Evolutionary conservation across 2,329 filamentous ascomycete genomes (phyloP), one percentile per base, ranked within the genome.

Genomic region (Claviceps monticola): DNA sequence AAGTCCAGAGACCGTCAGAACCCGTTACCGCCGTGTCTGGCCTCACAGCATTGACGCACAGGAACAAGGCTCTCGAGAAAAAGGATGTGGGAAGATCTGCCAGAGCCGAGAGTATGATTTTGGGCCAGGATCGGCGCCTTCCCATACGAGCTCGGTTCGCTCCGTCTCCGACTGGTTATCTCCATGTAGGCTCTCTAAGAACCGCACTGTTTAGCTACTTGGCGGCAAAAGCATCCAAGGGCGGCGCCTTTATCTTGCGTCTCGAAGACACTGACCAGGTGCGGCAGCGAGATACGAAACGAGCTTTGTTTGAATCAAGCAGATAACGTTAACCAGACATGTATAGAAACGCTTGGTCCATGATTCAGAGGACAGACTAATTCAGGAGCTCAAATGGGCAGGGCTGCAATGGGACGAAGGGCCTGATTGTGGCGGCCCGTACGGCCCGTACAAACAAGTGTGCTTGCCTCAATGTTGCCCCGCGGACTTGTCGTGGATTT

Each of bases 181-280:
- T 98, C 23, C 93, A 98, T 68, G 74, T 98, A 13, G 93, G 93
- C 4, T 95, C 90, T 0, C 68, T 98, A 38, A 78, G 93, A 53
- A 98, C 93, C 0, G 94, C 94, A 0, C 69, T 98, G n/a, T 97
- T 89, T 72, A 97, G 95, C 62, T 96, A 91, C 59, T 72, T 98
- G 4, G 75, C 95, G n/a, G 90, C 93, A 0, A 86, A 83, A 61
- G 81, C 84, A 2, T 95, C 93, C 0, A 62, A 62, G 2, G 83
- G 85, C 4, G 93, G 93, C 6, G 85, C 95, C 64, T 98, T 98
- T 61, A 69, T 98, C 11, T 71, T 98, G 48, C 82, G 93, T 9
- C 82, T 98, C 56, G 93, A 98, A 71, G 93, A 98, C 66, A 98
- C 93, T 4, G 93, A 97, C 68, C 86, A 88, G 75, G 86, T 89